Conservation (phyloP, 2,329 filamentous ascomycete genomes). For the Lanzia echinophila region DNA sequence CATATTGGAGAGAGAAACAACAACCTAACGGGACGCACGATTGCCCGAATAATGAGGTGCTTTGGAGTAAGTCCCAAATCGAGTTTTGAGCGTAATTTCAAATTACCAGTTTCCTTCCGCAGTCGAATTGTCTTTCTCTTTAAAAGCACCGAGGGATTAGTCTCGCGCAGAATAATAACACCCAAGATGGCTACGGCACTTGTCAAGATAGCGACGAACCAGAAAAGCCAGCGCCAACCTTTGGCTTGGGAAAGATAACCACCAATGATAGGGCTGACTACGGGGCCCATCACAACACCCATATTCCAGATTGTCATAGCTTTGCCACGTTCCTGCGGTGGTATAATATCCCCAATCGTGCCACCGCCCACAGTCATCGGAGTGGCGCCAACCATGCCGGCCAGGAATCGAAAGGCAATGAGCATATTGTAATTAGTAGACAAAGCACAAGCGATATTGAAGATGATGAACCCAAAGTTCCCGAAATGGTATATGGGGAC, state of each 20-base stretch:
- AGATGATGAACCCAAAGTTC: conserved; percentile 43
- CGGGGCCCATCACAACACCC: conserved; percentile 35
- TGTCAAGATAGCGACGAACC: conserved; percentile 37
- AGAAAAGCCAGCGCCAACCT: conserved; percentile 49
- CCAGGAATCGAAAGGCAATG: conserved; percentile 52
- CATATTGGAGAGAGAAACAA: conserved; percentile 30
- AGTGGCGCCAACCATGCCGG: conserved; percentile 51
- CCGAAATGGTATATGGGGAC: conserved; percentile 42
- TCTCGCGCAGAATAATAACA: conserved; percentile 39
- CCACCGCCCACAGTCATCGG: conserved; percentile 52
- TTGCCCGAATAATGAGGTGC: conserved; percentile 21
- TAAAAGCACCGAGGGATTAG: conserved; percentile 42
- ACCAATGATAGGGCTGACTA: conserved; percentile 39
- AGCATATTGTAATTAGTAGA: conserved; percentile 41
- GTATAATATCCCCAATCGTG: conserved; percentile 58
- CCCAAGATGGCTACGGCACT: conserved; percentile 33
- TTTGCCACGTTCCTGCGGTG: conserved; percentile 47
- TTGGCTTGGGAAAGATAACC: conserved; percentile 40
- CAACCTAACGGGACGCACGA: conserved; percentile 32
- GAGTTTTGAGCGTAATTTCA: conserved; percentile 35
- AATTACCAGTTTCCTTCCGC: conserved; percentile 45
- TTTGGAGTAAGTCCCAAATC: neutral
- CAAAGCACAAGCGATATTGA: conserved; percentile 36
- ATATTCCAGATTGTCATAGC: conserved; percentile 47
- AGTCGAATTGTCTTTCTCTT: conserved; percentile 38